These are phyloP conservation scores for Favolaschia claudopus DNA, from an alignment of 768 basidiomycete species.

Conservation along the genomic window DNA sequence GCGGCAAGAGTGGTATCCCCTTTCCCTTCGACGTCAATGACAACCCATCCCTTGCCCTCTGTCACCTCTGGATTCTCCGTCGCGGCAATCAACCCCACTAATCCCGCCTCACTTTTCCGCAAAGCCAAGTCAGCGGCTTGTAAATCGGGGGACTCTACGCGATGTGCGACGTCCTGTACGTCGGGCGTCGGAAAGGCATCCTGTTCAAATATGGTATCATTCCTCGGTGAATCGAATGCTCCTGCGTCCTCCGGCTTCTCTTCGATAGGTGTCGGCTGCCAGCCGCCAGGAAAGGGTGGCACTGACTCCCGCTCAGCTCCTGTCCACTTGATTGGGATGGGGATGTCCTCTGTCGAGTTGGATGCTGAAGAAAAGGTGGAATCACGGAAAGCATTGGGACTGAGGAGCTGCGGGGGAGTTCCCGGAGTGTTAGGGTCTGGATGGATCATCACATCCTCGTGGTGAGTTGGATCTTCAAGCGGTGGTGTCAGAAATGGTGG, in stretches of 20 bases:
- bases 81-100: constrained; percentile 58
- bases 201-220: constrained; percentile 34
- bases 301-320: constrained; percentile 42
- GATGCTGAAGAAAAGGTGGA: constrained; percentile 64
- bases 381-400: constrained; percentile 69
- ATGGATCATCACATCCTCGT: neutral
- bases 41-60: constrained; percentile 66
- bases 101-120: constrained; percentile 70
- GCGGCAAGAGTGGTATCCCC: constrained; percentile 25
- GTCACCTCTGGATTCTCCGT: constrained; percentile 39
- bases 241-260: constrained; percentile 46
- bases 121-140: constrained; percentile 50
- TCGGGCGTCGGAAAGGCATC: constrained; percentile 37
- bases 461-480: neutral
- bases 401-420: constrained; percentile 56
- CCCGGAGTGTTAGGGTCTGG: constrained; percentile 9
- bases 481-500: too few relatives aligned
- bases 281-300: constrained; percentile 60
- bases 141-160: constrained; percentile 62
- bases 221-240: constrained; percentile 1
- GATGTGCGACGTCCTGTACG: constrained; percentile 58
- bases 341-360: constrained; percentile 56
- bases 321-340: constrained; percentile 71
- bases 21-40: constrained; percentile 65
- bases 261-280: constrained; percentile 62